A percentile compares a stretch with the other conserved stretches of the same genome.
Conservation (phyloP, 1,284 basidiomycete species). For the Trichosporon faecale region DNA sequence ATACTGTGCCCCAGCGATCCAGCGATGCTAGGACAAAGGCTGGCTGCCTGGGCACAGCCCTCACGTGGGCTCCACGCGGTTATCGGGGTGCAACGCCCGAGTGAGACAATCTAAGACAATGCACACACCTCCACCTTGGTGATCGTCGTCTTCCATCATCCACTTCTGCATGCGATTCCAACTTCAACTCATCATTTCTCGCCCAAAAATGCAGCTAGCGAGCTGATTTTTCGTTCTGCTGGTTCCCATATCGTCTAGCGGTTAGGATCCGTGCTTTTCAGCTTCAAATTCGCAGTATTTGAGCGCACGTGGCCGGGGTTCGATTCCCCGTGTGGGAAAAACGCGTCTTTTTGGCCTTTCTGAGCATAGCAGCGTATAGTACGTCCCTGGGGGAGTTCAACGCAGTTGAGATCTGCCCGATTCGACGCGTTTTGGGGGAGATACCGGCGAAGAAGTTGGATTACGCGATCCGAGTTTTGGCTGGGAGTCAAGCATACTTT, state of each 20-base stretch:
- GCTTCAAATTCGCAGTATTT: background rate
- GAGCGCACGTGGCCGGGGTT: slow-evolving; percentile 3
- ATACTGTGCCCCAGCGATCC: too few relatives aligned
- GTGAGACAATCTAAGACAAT: too few relatives aligned
- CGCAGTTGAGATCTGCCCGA: background rate
- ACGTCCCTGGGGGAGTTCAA: background rate
- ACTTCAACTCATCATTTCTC: background rate
- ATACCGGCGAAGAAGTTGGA: too few relatives aligned
- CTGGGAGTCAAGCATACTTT: too few relatives aligned
- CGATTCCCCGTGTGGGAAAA: slow-evolving; percentile 5
- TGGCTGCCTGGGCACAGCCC: too few relatives aligned
- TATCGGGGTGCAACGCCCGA: too few relatives aligned
- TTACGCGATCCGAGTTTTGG: too few relatives aligned
- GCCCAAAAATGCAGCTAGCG: too few relatives aligned
- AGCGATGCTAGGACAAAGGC: too few relatives aligned
- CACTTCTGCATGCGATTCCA: background rate
- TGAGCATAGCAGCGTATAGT: too few relatives aligned
- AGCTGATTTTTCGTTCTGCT: background rate
- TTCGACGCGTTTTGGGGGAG: background rate
- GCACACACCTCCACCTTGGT: background rate
- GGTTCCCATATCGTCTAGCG: background rate
- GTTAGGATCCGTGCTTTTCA: slow-evolving; percentile 2
- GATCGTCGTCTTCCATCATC: too few relatives aligned
- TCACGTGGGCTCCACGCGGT: too few relatives aligned
- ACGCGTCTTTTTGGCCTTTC: background rate